Percentiles rank a stretch among this genome's conserved stretches.
Evolutionary conservation across 164 flowering plant species (phyloP).

Genomic region (grape (Vitis vinifera)): DNA sequence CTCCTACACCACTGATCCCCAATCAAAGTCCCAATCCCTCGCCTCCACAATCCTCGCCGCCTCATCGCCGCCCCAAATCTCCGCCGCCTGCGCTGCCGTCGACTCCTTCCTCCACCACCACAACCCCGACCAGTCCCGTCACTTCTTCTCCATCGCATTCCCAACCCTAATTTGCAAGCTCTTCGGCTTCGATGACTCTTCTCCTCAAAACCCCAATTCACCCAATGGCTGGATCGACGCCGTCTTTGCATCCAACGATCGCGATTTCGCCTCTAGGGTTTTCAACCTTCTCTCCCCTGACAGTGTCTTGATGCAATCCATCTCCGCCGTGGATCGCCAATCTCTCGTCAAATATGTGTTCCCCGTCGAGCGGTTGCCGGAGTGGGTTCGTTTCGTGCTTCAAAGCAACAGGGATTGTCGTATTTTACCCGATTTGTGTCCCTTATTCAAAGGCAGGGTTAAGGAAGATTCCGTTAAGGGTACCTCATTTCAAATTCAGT

Average conservation of each 20-base stretch:
- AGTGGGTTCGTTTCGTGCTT: constrained; percentile 66
- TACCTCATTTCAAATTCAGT: constrained; percentile 44
- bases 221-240: constrained; percentile 64
- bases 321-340: constrained; percentile 58
- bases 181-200: constrained; percentile 62
- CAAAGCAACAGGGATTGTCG: constrained; percentile 37
- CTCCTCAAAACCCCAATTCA: constrained; percentile 6
- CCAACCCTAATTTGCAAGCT: constrained; percentile 71
- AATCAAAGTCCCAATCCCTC: constrained; percentile 59
- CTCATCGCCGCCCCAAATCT: constrained; percentile 49
- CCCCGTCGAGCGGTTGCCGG: constrained; percentile 77
- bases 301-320: constrained; percentile 53
- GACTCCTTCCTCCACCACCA: constrained; percentile 58
- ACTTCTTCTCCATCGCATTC: constrained; percentile 80
- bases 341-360: constrained; percentile 73
- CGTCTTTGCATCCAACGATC: constrained; percentile 33
- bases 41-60: constrained; percentile 52
- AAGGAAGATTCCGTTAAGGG: constrained; percentile 48
- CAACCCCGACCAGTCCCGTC: constrained; percentile 66
- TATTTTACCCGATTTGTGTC: constrained; percentile 53
- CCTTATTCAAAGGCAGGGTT: constrained; percentile 55
- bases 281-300: constrained; percentile 63
- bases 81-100: constrained; percentile 55
- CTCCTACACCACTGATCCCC: constrained; percentile 65
- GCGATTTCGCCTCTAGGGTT: constrained; percentile 39